phyloP scores from a whole-genome alignment of 495 filamentous ascomycete species.

The Hypoxylon rickii region DNA sequence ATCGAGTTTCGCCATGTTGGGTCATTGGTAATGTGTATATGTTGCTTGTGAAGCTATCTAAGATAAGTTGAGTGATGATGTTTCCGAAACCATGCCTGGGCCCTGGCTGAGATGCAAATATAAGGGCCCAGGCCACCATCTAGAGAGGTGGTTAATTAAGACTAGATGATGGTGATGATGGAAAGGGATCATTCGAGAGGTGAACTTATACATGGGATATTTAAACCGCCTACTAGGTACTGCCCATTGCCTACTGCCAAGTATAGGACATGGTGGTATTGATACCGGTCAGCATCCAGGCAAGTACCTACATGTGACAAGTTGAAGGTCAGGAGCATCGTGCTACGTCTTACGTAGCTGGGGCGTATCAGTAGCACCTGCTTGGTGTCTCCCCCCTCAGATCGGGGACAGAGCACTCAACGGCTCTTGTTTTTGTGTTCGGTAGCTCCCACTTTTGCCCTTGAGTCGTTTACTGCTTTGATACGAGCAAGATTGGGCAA shows the following conservation, averaged over 20 bases:
- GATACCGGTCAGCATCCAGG: no score
- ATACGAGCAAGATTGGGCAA: no score
- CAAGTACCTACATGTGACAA: no score
- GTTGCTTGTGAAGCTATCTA: slow-evolving; percentile 1
- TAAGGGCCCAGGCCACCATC: slow-evolving; percentile 28
- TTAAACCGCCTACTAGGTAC: no score
- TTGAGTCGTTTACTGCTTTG: no score
- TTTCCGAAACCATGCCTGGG: slow-evolving; percentile 11
- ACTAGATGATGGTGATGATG: slow-evolving; percentile 15
- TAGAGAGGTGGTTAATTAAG: slow-evolving; percentile 11
- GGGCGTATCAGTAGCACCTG: no score
- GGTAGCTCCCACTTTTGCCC: not conserved
- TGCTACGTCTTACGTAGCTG: no score
- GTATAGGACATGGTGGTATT: no score
- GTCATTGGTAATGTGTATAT: slow-evolving; percentile 23
- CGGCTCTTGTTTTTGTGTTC: not conserved
- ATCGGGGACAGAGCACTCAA: not conserved
- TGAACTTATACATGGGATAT: not conserved
- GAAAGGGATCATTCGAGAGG: not conserved
- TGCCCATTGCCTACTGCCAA: no score
- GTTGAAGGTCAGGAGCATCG: no score
- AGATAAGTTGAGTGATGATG: slow-evolving; percentile 12
- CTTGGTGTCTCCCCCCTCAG: no score
- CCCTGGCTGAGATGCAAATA: slow-evolving; percentile 7
- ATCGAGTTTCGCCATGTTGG: slow-evolving; percentile 16